These are phyloP conservation scores for Botryosphaeria dothidea DNA, from an alignment of 2,329 filamentous ascomycete species.

Conservation along the genomic window DNA sequence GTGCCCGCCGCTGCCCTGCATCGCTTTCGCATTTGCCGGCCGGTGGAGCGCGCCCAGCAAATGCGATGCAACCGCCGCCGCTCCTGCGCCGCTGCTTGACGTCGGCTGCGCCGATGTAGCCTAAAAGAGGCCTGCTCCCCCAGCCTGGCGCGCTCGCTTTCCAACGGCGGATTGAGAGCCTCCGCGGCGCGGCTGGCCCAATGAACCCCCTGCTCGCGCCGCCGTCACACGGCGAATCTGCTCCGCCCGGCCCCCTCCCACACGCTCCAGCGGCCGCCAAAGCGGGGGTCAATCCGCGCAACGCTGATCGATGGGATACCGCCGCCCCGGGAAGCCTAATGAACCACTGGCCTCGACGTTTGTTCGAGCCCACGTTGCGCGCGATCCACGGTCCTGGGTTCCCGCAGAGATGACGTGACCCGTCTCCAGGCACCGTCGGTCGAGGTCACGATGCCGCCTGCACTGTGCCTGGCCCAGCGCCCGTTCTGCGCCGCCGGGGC, in stretches of 20 bases:
- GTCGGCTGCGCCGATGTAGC: conserved; percentile 1
- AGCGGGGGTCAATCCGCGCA: conserved; percentile 1
- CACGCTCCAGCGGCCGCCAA: conserved; percentile 7
- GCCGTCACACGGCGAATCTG: not conserved
- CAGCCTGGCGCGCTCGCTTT: not conserved
- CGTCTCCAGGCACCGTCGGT: not conserved
- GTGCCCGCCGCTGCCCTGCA: not conserved
- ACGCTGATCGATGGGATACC: conserved; percentile 15
- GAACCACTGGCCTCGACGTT: conserved; percentile 10
- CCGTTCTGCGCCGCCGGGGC: not conserved
- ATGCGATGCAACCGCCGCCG: not conserved
- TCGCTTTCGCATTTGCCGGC: not conserved
- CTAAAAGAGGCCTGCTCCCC: not conserved
- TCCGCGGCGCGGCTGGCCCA: not conserved
- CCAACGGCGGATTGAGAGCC: not conserved
- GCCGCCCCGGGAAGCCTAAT: conserved; percentile 14
- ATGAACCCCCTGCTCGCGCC: not conserved
- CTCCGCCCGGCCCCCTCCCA: not conserved
- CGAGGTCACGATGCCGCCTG: not conserved
- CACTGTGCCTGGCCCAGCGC: not conserved
- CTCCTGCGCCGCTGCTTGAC: not conserved
- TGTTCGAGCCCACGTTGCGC: conserved; percentile 14
- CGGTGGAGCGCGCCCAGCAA: conserved; percentile 6
- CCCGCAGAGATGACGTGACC: conserved; percentile 2
- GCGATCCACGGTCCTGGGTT: conserved; percentile 15